A percentile compares a stretch with the other conserved stretches of the same genome.
These are phyloP conservation scores for Penicillium decumbens DNA, from an alignment of 2,329 filamentous ascomycete genomes.

Conservation along the genomic window DNA sequence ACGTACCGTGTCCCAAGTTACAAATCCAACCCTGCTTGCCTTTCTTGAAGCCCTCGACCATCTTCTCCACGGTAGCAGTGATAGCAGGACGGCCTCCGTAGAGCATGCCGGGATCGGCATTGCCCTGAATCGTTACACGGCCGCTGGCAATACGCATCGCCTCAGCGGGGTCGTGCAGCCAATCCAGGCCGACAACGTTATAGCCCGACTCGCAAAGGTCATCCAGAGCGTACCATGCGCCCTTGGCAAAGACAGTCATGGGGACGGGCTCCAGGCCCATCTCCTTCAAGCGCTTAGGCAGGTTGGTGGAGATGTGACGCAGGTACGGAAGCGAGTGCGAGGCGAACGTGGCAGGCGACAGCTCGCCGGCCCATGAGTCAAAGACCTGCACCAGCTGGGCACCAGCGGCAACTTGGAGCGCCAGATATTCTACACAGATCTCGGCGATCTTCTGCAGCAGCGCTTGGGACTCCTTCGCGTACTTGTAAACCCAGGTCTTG, in stretches of 20 bases:
- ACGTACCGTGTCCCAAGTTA: slow-evolving; percentile 87
- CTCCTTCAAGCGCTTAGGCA: slow-evolving; percentile 69
- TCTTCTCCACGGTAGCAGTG: slow-evolving; percentile 72
- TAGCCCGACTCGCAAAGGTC: slow-evolving; percentile 83
- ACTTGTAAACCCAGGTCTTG: slow-evolving; percentile 96
- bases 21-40: slow-evolving; percentile 93
- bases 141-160: slow-evolving; percentile 75
- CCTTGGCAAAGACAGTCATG: slow-evolving; percentile 98
- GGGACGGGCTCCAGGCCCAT: slow-evolving; percentile 75
- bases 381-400: slow-evolving; percentile 97
- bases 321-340: slow-evolving; percentile 84
- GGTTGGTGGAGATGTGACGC: slow-evolving; percentile 71
- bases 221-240: slow-evolving; percentile 91
- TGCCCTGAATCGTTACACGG: slow-evolving; percentile 82
- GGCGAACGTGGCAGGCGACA: slow-evolving; percentile 78
- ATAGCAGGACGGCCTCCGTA: slow-evolving; percentile 82
- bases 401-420: slow-evolving; percentile 84
- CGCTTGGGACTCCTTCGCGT: slow-evolving; percentile 72
- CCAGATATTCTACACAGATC: slow-evolving; percentile 90
- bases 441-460: slow-evolving; percentile 88
- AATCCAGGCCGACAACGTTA: slow-evolving; percentile 90
- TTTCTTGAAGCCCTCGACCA: slow-evolving; percentile 79
- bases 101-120: slow-evolving; percentile 87
- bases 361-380: slow-evolving; percentile 95
- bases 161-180: slow-evolving; percentile 83